Conservation (phyloP, 495 filamentous ascomycete genomes). For the Annulohypoxylon maeteangense region DNA sequence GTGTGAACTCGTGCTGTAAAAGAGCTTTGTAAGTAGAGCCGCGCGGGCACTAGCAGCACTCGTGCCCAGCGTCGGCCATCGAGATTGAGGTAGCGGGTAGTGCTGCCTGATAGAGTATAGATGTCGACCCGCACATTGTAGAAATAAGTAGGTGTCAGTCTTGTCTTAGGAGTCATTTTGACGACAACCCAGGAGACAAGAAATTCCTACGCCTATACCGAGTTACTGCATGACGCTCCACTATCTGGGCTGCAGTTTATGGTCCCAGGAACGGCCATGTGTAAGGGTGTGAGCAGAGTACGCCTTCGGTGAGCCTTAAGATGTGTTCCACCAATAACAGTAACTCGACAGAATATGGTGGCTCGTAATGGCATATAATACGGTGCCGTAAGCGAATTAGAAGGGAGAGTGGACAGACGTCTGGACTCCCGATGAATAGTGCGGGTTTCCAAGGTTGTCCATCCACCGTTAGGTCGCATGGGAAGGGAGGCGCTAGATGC, state of each 20-base stretch:
- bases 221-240: conserved; percentile 35
- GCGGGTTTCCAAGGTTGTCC: background rate
- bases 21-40: conserved; percentile 38
- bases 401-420: conserved; percentile 5
- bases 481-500: conserved; percentile 9
- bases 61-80: conserved; percentile 24
- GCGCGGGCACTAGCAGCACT: conserved; percentile 19
- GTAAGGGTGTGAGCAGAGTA: conserved; percentile 40
- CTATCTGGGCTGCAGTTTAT: conserved; percentile 44
- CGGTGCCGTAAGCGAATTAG: conserved; percentile 30
- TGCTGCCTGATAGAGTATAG: conserved; percentile 40
- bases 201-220: conserved; percentile 28
- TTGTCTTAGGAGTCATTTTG: conserved; percentile 27
- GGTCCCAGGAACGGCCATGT: conserved; percentile 33
- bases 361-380: conserved; percentile 23
- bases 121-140: conserved; percentile 31
- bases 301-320: conserved; percentile 42
- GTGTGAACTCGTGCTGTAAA: conserved; percentile 32
- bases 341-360: conserved; percentile 22
- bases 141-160: conserved; percentile 20
- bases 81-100: conserved; percentile 23
- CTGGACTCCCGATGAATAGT: conserved; percentile 17
- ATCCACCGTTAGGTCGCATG: conserved; percentile 12
- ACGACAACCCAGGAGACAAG: conserved; percentile 19
- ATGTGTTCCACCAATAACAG: conserved; percentile 36